These are phyloP conservation scores for Stagonosporopsis chrysanthemi DNA, from an alignment of 2,329 filamentous ascomycete species.

Conservation along the genomic window DNA sequence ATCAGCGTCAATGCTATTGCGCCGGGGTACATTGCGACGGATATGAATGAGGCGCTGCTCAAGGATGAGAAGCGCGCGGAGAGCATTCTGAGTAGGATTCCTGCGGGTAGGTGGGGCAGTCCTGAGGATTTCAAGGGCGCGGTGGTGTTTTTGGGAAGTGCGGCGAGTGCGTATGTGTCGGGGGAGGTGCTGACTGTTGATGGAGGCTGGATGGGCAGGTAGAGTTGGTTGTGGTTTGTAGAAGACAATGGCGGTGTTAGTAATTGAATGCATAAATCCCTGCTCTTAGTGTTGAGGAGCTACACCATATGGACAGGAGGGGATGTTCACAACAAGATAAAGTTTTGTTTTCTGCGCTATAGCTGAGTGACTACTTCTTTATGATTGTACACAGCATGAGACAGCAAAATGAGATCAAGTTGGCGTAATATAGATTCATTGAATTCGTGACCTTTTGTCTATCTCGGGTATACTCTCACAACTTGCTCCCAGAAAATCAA, in stretches of 20 bases:
- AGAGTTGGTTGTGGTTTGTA: conserved; percentile 19
- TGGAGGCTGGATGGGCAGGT: conserved; percentile 92
- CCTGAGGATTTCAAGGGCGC: conserved; percentile 90
- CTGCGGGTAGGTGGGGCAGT: conserved; percentile 80
- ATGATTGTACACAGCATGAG: not conserved
- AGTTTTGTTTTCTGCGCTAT: not conserved
- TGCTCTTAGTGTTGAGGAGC: too few species aligned
- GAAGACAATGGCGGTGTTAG: not conserved
- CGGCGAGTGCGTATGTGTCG: conserved; percentile 80
- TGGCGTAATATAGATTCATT: not conserved
- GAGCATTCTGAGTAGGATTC: conserved; percentile 81
- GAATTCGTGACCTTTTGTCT: conserved; percentile 14
- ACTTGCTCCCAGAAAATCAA: conserved; percentile 25
- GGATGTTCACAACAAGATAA: not conserved
- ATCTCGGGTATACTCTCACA: conserved; percentile 20
- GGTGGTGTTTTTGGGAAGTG: conserved; percentile 77
- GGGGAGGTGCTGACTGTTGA: conserved; percentile 86
- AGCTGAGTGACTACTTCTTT: not conserved
- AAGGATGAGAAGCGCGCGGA: conserved; percentile 72
- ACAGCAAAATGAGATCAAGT: not conserved
- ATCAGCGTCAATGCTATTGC: conserved; percentile 89
- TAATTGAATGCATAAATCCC: not conserved
- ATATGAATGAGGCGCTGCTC: conserved; percentile 88
- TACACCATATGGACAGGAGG: not conserved
- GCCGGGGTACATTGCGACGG: conserved; percentile 89